phyloP scores from a whole-genome alignment of 352 stramenopile species.

The Saprolegnia parasitica region DNA sequence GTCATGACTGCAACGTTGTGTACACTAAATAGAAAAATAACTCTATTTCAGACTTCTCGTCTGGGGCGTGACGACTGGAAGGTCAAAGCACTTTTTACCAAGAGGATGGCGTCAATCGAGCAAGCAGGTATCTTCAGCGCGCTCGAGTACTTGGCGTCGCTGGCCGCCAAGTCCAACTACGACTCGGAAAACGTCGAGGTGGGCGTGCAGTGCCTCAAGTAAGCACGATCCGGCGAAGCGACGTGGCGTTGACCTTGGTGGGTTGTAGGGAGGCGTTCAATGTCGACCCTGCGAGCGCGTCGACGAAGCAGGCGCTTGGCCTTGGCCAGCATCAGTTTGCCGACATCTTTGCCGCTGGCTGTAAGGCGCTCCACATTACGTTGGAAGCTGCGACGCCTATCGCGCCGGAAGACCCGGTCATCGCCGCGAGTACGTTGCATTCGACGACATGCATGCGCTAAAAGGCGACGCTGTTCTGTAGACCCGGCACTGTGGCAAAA shows the following conservation, averaged over 20 bases:
- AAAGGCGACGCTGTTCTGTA: slow-evolving; percentile 25
- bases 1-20: too few species aligned
- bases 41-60: neutral
- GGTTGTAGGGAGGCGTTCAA: slow-evolving; percentile 59
- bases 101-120: slow-evolving; percentile 14
- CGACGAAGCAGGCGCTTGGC: slow-evolving; percentile 48
- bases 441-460: neutral
- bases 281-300: slow-evolving; percentile 50
- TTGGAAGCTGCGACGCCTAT: slow-evolving; percentile 29
- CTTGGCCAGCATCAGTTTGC: slow-evolving; percentile 47
- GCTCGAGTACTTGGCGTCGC: slow-evolving; percentile 18
- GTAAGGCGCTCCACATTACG: slow-evolving; percentile 42
- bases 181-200: slow-evolving; percentile 62
- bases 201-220: slow-evolving; percentile 58
- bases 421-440: slow-evolving; percentile 52
- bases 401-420: slow-evolving; percentile 53
- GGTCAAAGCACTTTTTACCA: neutral
- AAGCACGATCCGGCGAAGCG: slow-evolving; percentile 27
- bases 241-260: neutral
- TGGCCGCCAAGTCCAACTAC: slow-evolving; percentile 32
- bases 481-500: slow-evolving; percentile 84
- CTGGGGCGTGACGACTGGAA: neutral
- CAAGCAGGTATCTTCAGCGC: slow-evolving; percentile 18
- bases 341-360: slow-evolving; percentile 65
- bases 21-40: neutral